A percentile compares a stretch with the other conserved stretches of the same genome.
Conservation (phyloP, 495 filamentous ascomycete genomes). For the Annulohypoxylon moriforme region DNA sequence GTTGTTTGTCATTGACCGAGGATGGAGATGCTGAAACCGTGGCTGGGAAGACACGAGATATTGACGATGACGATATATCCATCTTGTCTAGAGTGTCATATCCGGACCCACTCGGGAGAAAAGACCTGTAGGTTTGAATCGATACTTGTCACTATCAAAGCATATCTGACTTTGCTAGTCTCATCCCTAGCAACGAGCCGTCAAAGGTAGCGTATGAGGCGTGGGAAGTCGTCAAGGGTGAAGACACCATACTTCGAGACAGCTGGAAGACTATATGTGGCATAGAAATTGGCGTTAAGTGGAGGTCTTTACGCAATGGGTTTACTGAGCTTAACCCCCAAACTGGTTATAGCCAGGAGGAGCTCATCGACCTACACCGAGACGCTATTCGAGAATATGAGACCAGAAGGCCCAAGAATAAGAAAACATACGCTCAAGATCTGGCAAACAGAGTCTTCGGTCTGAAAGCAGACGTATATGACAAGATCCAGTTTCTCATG, state of each 20-base stretch:
- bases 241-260: neutral
- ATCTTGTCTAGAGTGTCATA: conserved; percentile 30
- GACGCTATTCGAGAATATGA: conserved; percentile 30
- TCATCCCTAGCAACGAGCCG: conserved; percentile 14
- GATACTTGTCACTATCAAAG: neutral
- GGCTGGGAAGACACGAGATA: conserved; percentile 3
- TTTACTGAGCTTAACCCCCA: conserved; percentile 21
- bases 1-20: conserved; percentile 16
- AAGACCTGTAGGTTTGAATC: conserved; percentile 21
- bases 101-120: conserved; percentile 24
- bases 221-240: conserved; percentile 11
- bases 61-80: conserved; percentile 17
- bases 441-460: conserved; percentile 38
- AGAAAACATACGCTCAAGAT: conserved; percentile 40
- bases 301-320: conserved; percentile 23
- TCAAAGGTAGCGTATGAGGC: conserved; percentile 34
- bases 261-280: conserved; percentile 34
- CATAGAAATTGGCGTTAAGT: conserved; percentile 30
- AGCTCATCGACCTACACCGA: conserved; percentile 38
- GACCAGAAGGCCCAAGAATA: conserved; percentile 23
- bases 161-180: conserved; percentile 17
- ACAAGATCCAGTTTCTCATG: conserved; percentile 31
- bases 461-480: conserved; percentile 19
- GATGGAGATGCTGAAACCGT: conserved; percentile 19
- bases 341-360: conserved; percentile 28